A percentile compares a stretch with the other conserved stretches of the same genome.
Evolutionary conservation across 495 filamentous ascomycete genomes (phyloP).

Genomic region (Aspergillus funiculosus): DNA sequence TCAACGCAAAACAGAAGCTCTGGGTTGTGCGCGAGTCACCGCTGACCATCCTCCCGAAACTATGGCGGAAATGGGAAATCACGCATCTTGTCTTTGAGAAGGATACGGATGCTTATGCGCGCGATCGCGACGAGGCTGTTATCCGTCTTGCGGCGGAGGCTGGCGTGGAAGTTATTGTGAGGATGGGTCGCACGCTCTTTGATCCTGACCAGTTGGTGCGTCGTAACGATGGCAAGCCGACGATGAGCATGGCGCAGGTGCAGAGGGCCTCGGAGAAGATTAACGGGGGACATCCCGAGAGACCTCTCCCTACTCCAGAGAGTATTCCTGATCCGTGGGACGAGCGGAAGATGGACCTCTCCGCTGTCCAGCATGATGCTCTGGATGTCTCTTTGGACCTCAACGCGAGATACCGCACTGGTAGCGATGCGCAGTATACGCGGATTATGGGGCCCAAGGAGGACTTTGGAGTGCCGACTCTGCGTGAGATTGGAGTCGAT

Average conservation of each 20-base stretch:
- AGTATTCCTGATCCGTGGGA: slow-evolving; percentile 56
- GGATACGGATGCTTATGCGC: slow-evolving; percentile 64
- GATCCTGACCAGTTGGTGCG: slow-evolving; percentile 60
- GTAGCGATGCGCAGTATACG: slow-evolving; percentile 45
- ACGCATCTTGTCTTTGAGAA: slow-evolving; percentile 70
- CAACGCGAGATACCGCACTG: slow-evolving; percentile 41
- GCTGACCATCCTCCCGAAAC: slow-evolving; percentile 58
- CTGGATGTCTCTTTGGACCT: slow-evolving; percentile 45
- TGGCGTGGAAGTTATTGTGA: slow-evolving; percentile 57
- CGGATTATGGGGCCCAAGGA: slow-evolving; percentile 53
- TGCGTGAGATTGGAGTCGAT: slow-evolving; percentile 57
- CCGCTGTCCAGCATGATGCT: slow-evolving; percentile 44
- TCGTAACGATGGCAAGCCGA: slow-evolving; percentile 59
- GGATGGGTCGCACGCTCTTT: slow-evolving; percentile 57
- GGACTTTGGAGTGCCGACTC: slow-evolving; percentile 56
- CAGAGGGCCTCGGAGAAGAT: slow-evolving; percentile 46
- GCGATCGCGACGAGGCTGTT: slow-evolving; percentile 51
- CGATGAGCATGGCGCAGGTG: slow-evolving; percentile 62
- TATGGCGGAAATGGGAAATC: slow-evolving; percentile 62
- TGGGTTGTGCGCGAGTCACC: slow-evolving; percentile 63
- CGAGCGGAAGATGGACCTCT: slow-evolving; percentile 34
- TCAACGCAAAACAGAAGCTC: slow-evolving; percentile 60
- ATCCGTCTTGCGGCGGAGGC: slow-evolving; percentile 50
- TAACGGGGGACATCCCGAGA: slow-evolving; percentile 42
- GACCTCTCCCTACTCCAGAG: slow-evolving; percentile 49